phyloP scores from a whole-genome alignment of 2,329 filamentous ascomycete genomes.

The Moelleriella libera region DNA sequence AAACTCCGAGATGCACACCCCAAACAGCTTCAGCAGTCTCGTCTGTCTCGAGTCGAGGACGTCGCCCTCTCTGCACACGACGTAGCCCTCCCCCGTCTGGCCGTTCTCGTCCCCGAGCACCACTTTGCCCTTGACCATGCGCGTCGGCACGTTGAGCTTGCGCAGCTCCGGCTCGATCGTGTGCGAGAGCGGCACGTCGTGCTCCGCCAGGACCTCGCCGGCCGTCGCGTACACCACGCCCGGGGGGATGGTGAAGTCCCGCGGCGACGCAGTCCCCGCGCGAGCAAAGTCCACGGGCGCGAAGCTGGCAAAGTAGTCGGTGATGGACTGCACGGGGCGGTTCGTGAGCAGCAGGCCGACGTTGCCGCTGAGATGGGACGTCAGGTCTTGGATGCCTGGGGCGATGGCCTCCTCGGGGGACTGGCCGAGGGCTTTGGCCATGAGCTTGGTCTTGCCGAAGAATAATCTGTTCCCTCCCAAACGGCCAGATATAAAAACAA shows the following conservation, averaged over 20 bases:
- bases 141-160: slow-evolving; percentile 78
- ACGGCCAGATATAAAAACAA: not conserved
- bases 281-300: slow-evolving; percentile 79
- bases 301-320: slow-evolving; percentile 59
- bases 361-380: slow-evolving; percentile 58
- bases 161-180: slow-evolving; percentile 82
- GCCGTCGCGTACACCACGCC: slow-evolving; percentile 71
- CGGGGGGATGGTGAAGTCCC: slow-evolving; percentile 66
- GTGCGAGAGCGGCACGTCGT: slow-evolving; percentile 80
- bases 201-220: slow-evolving; percentile 63
- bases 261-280: slow-evolving; percentile 61
- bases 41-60: slow-evolving; percentile 84
- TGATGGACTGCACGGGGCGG: slow-evolving; percentile 52
- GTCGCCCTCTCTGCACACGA: slow-evolving; percentile 75
- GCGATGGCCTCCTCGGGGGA: slow-evolving; percentile 67
- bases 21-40: slow-evolving; percentile 84
- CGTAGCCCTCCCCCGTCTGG: slow-evolving; percentile 40
- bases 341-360: slow-evolving; percentile 88
- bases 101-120: slow-evolving; percentile 49
- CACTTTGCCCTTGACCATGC: slow-evolving; percentile 78
- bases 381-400: slow-evolving; percentile 59
- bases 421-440: slow-evolving; percentile 83
- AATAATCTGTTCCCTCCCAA: slow-evolving; percentile 52
- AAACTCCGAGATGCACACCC: slow-evolving; percentile 83
- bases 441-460: slow-evolving; percentile 99